Base-by-base conservation (phyloP, 2,329 filamentous ascomycete species). In the Pyricularia sp. region DNA sequence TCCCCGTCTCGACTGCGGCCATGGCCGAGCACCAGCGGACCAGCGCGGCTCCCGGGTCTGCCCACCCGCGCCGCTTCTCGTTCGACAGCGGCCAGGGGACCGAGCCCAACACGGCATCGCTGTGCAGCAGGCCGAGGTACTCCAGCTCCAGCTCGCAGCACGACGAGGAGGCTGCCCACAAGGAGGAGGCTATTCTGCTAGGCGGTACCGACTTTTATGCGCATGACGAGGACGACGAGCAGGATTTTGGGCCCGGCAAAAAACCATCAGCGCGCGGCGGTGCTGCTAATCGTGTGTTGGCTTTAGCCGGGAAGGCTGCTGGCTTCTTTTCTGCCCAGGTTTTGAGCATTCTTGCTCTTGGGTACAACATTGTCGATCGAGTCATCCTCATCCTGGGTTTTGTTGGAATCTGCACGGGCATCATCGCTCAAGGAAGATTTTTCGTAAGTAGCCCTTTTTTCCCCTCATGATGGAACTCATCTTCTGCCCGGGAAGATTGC, bases 311-410 rank as follows among this genome's bases (percentile, higher is more conserved):
- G 23, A 63, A 36, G 76, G 80, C 63, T 73, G 85, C 50, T 80
- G 86, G 68, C 11, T 4, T 33, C 3, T 6, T 68, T 65, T 87
- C 86, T 1, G 81, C 80, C 7, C 82, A 85, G 28, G 81, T 86
- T 0, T 85, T 91, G 78, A 84, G 81, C 67, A 77, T 86, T 26
- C 75, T 94, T 26, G 79, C 84, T 36, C 76, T 90, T 59, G 77
- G 84, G 0, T 93, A 94, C 77, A 83, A 88, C 66, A 75, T 89
- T 9, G 81, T 96, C 33, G 92, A 97, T 76, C 88, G 93, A 67
- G 84, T 90, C 2, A 90, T 96, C 70, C 80, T 97, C 42, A 84
- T 92, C 0, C 84, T 97, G 58, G 93, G 92, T 1, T 97, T 94
- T 73, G 80, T 92, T 63, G 85, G 88, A 0, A 78, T 97, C 20